Evolutionary conservation across 2,329 filamentous ascomycete species (phyloP), one percentile per base, ranked within the genome.

Genomic region (Pleoardoris graminearum): DNA sequence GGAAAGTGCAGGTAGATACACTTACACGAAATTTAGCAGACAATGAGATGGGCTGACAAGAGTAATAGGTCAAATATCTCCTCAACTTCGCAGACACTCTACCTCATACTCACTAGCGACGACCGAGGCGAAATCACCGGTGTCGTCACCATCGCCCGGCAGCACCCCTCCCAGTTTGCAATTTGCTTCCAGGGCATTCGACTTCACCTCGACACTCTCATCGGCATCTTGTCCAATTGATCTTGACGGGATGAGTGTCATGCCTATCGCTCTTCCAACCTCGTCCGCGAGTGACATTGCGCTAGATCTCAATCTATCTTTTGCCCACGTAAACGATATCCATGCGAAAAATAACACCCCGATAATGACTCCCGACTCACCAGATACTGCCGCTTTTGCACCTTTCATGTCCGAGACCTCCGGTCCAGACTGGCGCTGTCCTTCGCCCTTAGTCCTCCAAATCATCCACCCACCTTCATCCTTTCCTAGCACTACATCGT

Each of bases 341-440:
- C 41, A 57, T 23, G 50, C 56, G 33, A 58, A 60, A 44, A 55
- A 51, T 14, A 19, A 51, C n/a, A n/a, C n/a, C n/a, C 49, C 56
- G 11, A 47, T 61, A n/a, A 55, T 57, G 16, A 32, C 42, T 5
- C 51, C 63, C 1, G 62, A 65, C 7, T 44, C 41, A 3, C 41
- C 41, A 2, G 14, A 17, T 14, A 44, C 41, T 1, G 62, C 67
- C 4, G 58, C 55, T 7, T 71, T 67, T 53, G 65, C 62, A 7
- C 65, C 68, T 3, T 55, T 68, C 48, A 63, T 73, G 53, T 50
- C 59, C 48, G 70, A 73, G 57, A 59, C 71, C 27, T 70, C 70
- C 29, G 69, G 70, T 4, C 60, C 63, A 11, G 48, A 55, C 30
- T 71, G 64, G 64, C 60, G 59, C 6, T 63, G 55, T 46, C 69